These are phyloP conservation scores for Tricholoma bakamatsutake DNA, from an alignment of 768 basidiomycete genomes.

Conservation along the genomic window DNA sequence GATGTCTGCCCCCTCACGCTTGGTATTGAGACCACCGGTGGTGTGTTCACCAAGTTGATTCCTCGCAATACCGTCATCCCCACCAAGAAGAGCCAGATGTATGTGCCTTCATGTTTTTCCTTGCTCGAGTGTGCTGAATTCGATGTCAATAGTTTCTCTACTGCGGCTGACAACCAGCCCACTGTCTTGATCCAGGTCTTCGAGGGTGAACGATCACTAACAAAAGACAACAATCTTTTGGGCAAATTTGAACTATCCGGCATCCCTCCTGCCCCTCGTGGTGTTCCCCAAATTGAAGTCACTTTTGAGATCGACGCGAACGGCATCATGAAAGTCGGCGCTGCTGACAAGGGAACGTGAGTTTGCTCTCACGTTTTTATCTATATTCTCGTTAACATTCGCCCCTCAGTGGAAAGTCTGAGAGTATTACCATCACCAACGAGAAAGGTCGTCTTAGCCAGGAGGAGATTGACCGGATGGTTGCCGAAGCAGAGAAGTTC, in stretches of 20 bases:
- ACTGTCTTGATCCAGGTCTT: slow-evolving; percentile 96
- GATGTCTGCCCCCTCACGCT: slow-evolving; percentile 96
- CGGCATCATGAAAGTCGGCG: slow-evolving; percentile 92
- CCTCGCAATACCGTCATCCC: slow-evolving; percentile 98
- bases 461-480: slow-evolving; percentile 95
- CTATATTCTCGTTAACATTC: background rate
- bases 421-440: slow-evolving; percentile 91
- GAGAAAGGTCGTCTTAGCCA: slow-evolving; percentile 89
- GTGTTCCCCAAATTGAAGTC: slow-evolving; percentile 96
- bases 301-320: slow-evolving; percentile 94
- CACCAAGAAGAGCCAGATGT: slow-evolving; percentile 94
- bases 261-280: slow-evolving; percentile 93
- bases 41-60: slow-evolving; percentile 97
- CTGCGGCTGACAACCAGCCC: slow-evolving; percentile 87
- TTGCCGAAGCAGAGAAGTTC: slow-evolving; percentile 89
- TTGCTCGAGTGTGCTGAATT: slow-evolving; percentile 17
- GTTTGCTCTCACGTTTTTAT: slow-evolving; percentile 17
- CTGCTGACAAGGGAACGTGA: slow-evolving; percentile 91
- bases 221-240: slow-evolving; percentile 97
- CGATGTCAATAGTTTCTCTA: slow-evolving; percentile 50
- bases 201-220: slow-evolving; percentile 95
- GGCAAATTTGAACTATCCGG: slow-evolving; percentile 93
- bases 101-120: slow-evolving; percentile 18
- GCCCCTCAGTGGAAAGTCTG: slow-evolving; percentile 65
- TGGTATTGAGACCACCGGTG: slow-evolving; percentile 98